Evolutionary conservation across 352 stramenopile species (phyloP).

Genomic region (Phytopythium helicoides): DNA sequence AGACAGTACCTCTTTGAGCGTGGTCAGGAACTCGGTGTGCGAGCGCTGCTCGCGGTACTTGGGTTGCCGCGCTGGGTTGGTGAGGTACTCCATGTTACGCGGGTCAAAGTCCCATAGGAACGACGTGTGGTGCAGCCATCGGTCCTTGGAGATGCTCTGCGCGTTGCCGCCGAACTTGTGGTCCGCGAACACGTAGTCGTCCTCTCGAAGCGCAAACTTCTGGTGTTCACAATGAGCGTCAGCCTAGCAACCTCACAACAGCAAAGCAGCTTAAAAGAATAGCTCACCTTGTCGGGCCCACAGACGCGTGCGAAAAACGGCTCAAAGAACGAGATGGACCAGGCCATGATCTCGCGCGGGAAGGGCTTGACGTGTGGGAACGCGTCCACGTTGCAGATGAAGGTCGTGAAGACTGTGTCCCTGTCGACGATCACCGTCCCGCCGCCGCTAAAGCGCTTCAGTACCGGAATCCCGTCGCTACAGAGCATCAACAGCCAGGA

Average conservation of each 20-base stretch:
- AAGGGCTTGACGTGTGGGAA: conserved; percentile 79
- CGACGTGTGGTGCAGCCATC: conserved; percentile 97
- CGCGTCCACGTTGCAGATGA: conserved; percentile 84
- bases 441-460: conserved; percentile 96
- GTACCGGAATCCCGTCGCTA: conserved; percentile 80
- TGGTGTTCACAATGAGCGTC: conserved; percentile 12
- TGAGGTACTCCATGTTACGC: conserved; percentile 95
- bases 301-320: conserved; percentile 73
- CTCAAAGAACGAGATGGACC: conserved; percentile 78
- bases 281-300: conserved; percentile 15
- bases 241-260: neutral
- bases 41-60: conserved; percentile 91
- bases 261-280: neutral
- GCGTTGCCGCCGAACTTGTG: conserved; percentile 97
- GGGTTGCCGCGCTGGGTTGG: conserved; percentile 92
- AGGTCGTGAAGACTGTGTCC: conserved; percentile 91
- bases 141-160: conserved; percentile 93
- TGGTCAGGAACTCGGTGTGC: conserved; percentile 93
- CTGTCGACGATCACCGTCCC: conserved; percentile 97
- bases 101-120: conserved; percentile 97
- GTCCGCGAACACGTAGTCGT: conserved; percentile 96
- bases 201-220: conserved; percentile 90
- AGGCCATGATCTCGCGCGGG: conserved; percentile 93
- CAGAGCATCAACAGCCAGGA: neutral
- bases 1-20: conserved; percentile 77